Evolutionary conservation across 23 red algal species (phyloP).

Genomic region (Gracilaria domingensis): DNA sequence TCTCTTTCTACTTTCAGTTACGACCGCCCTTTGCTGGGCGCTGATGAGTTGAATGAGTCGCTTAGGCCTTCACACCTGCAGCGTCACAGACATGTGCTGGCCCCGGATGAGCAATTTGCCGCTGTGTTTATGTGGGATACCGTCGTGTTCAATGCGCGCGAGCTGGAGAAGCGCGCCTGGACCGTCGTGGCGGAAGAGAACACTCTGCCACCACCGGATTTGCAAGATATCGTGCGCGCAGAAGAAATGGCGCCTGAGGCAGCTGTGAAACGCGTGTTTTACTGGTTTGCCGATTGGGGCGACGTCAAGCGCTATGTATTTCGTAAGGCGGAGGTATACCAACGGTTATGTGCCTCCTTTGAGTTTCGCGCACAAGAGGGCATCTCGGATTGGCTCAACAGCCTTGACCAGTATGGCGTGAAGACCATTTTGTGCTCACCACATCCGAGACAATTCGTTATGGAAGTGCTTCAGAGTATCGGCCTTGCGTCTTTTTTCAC

Average conservation of each 20-base stretch:
- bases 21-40: slow-evolving; percentile 50
- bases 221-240: slow-evolving; percentile 78
- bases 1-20: slow-evolving; percentile 54
- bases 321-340: slow-evolving; percentile 82
- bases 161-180: slow-evolving; percentile 85
- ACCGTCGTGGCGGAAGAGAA: slow-evolving; percentile 75
- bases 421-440: slow-evolving; percentile 65
- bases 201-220: slow-evolving; percentile 44
- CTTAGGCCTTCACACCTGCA: slow-evolving; percentile 69
- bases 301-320: slow-evolving; percentile 85
- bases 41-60: slow-evolving; percentile 88
- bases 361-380: slow-evolving; percentile 57
- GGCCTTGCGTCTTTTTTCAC: slow-evolving; percentile 71
- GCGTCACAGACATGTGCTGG: slow-evolving; percentile 77
- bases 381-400: slow-evolving; percentile 70
- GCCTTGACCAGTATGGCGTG: slow-evolving; percentile 73
- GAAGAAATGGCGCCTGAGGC: slow-evolving; percentile 85
- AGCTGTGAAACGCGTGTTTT: slow-evolving; percentile 82
- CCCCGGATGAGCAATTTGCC: slow-evolving; percentile 92
- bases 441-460: slow-evolving; percentile 20
- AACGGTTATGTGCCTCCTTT: slow-evolving; percentile 9
- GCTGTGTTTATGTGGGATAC: slow-evolving; percentile 89
- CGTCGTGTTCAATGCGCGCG: slow-evolving; percentile 74
- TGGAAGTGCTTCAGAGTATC: slow-evolving; percentile 54
- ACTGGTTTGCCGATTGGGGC: slow-evolving; percentile 90